Percentiles rank a stretch among this genome's conserved stretches.
Conservation (phyloP, 495 filamentous ascomycete species). For the Neurospora sp. region DNA sequence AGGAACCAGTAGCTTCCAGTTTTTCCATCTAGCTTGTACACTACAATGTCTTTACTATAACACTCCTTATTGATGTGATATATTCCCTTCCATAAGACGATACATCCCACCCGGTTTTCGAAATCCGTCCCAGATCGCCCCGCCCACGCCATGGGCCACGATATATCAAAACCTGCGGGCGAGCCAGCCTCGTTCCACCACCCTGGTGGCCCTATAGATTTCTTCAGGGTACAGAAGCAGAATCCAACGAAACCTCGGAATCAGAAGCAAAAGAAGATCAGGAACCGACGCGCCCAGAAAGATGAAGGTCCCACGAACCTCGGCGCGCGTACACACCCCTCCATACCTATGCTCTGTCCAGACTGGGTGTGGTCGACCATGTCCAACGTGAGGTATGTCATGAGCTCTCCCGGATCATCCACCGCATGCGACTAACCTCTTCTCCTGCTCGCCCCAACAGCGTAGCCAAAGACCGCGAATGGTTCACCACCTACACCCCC, state of each 20-base stretch:
- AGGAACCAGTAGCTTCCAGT: neutral
- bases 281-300: neutral
- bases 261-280: neutral
- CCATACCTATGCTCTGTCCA: neutral
- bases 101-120: neutral
- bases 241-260: neutral
- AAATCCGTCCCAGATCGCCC: neutral
- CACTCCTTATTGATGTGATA: neutral
- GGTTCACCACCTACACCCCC: neutral
- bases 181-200: neutral
- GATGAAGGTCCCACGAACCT: neutral
- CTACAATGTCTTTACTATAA: neutral
- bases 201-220: neutral
- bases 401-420: neutral
- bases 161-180: neutral
- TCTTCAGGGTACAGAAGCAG: neutral
- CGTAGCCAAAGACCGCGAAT: neutral
- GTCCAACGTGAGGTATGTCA: neutral
- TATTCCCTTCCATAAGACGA: neutral
- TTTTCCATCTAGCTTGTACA: neutral
- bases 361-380: neutral
- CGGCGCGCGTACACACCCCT: neutral
- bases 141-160: neutral
- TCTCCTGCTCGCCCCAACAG: neutral
- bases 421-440: neutral